phyloP scores from a whole-genome alignment of 768 basidiomycete genomes.

The Mycena filopes region DNA sequence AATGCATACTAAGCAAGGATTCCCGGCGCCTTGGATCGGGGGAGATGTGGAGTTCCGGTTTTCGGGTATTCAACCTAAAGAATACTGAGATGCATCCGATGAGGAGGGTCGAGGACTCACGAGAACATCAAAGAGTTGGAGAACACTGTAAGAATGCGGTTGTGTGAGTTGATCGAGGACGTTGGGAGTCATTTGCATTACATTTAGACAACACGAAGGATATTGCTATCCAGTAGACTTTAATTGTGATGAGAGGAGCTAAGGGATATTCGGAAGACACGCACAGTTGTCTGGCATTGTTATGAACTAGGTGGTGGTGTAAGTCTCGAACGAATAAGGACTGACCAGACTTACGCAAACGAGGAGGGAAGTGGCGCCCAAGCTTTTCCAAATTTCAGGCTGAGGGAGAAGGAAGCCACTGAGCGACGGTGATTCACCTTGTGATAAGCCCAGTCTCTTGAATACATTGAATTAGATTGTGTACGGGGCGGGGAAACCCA shows the following conservation, averaged over 20 bases:
- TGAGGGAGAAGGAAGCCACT: background rate
- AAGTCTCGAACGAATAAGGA: background rate
- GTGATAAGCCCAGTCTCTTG: conserved; percentile 21
- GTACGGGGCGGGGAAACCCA: background rate
- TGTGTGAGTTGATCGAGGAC: background rate
- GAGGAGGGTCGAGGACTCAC: background rate
- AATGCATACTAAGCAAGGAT: conserved; percentile 5
- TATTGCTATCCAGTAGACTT: conserved; percentile 21
- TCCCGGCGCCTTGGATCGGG: background rate
- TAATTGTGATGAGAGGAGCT: background rate
- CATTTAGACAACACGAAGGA: conserved; percentile 15
- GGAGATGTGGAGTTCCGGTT: background rate
- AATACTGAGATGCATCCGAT: background rate
- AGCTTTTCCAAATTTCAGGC: background rate
- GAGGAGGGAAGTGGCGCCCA: background rate
- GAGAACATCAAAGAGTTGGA: conserved; percentile 24
- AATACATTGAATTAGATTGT: background rate
- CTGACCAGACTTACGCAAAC: conserved; percentile 7
- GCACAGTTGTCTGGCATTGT: conserved; percentile 21
- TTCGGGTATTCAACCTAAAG: conserved; percentile 1
- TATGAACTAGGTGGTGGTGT: conserved; percentile 4
- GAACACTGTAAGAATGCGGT: conserved; percentile 1
- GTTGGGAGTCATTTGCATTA: background rate
- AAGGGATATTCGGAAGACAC: background rate
- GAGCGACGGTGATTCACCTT: background rate